Percentiles rank a stretch among this genome's conserved stretches.
Evolutionary conservation across 495 filamentous ascomycete genomes (phyloP).

Genomic region (Xylona heveae): DNA sequence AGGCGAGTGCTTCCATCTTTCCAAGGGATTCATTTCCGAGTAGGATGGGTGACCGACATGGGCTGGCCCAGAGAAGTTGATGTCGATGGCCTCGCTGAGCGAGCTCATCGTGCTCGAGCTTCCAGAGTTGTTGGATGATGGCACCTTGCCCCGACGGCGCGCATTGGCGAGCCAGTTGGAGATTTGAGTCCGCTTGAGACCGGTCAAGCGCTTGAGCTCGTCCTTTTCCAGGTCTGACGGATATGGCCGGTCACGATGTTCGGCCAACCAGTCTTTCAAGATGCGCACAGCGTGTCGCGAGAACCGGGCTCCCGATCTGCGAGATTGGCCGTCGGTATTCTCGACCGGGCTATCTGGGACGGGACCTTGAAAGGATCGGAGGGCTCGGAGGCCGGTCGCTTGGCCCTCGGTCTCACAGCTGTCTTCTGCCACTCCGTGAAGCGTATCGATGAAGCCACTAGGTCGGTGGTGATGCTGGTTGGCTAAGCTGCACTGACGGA

Average conservation of each 20-base stretch:
- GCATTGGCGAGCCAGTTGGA: conserved; percentile 79
- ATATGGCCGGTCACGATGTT: conserved; percentile 57
- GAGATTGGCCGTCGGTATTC: conserved; percentile 14
- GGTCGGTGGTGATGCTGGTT: conserved; percentile 16
- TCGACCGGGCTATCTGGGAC: conserved; percentile 14
- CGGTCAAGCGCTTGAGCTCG: conserved; percentile 45
- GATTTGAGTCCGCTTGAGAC: conserved; percentile 55
- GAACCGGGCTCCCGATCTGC: conserved; percentile 37
- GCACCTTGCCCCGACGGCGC: conserved; percentile 51
- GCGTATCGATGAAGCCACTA: too few relatives aligned
- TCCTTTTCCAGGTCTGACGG: conserved; percentile 66
- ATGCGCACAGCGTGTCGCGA: conserved; percentile 50
- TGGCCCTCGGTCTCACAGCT: conserved; percentile 1
- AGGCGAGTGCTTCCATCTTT: conserved; percentile 71
- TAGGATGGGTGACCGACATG: conserved; percentile 2
- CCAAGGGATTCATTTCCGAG: conserved; percentile 56
- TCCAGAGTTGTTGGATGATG: conserved; percentile 29
- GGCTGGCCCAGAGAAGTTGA: conserved; percentile 23
- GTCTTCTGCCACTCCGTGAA: conserved; percentile 11
- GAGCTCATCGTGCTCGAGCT: conserved; percentile 2
- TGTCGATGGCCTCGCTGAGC: conserved; percentile 34
- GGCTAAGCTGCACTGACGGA: conserved; percentile 46
- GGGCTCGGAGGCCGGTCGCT: neutral
- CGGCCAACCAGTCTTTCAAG: conserved; percentile 57
- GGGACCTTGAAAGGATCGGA: conserved; percentile 16